A percentile compares a stretch with the other conserved stretches of the same genome.
phyloP scores from a whole-genome alignment of 2,329 filamentous ascomycete species.

The Parascedosporium putredinis region DNA sequence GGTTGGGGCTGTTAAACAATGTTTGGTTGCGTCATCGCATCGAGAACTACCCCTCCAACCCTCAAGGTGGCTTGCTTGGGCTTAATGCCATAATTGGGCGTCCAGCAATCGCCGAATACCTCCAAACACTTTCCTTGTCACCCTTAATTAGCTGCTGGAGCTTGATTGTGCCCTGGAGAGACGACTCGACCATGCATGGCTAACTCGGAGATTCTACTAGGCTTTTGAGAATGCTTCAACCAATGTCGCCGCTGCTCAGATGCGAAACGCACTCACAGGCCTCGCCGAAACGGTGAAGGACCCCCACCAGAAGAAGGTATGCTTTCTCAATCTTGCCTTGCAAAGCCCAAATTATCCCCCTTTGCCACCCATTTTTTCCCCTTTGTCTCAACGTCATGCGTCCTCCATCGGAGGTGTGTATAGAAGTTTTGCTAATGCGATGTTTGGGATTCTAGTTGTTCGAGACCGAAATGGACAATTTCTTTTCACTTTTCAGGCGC shows the following conservation, averaged over 20 bases:
- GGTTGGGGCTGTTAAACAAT: no score
- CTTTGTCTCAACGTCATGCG: no score
- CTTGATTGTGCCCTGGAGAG: not conserved
- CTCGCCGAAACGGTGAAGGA: conserved; percentile 85
- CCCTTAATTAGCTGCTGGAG: not conserved
- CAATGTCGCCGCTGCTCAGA: conserved; percentile 94
- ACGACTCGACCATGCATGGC: not conserved
- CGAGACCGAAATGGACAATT: conserved; percentile 99
- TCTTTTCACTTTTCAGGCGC: conserved; percentile 95
- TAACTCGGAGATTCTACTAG: conserved; percentile 36
- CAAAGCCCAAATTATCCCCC: no score
- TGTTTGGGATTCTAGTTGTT: conserved; percentile 57
- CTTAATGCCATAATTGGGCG: no score
- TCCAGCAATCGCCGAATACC: no score
- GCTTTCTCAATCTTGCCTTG: conserved; percentile 14
- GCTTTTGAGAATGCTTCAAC: conserved; percentile 99
- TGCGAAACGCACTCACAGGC: conserved; percentile 94
- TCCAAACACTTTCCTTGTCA: not conserved
- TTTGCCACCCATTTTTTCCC: no score
- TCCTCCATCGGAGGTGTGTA: no score
- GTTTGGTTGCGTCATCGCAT: no score
- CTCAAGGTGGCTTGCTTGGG: no score
- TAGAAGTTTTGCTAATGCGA: no score
- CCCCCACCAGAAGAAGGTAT: conserved; percentile 71
- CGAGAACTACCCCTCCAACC: no score